Conservation (phyloP, 352 stramenopile species). For the Pythium apleroticum region DNA sequence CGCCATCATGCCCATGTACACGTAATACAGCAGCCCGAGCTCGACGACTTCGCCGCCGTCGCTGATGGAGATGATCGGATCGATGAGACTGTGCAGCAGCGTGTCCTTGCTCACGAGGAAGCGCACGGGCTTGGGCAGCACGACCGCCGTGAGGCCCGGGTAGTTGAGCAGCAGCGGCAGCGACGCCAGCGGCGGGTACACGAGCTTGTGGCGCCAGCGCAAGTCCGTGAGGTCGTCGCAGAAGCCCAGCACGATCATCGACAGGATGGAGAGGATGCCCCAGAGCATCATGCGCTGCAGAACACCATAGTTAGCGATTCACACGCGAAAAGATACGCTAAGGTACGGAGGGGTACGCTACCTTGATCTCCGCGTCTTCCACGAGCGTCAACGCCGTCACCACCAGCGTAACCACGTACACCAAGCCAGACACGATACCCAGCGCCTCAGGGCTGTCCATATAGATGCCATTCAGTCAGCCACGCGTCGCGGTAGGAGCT, state of each 20-base stretch:
- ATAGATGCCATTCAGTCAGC: not conserved
- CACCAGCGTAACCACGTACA: slow-evolving; percentile 79
- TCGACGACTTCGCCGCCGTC: slow-evolving; percentile 89
- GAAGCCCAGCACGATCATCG: slow-evolving; percentile 93
- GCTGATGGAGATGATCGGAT: slow-evolving; percentile 64
- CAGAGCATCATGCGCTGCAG: slow-evolving; percentile 75
- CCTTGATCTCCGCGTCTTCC: slow-evolving; percentile 61
- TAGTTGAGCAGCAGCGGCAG: slow-evolving; percentile 97
- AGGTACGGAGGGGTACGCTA: slow-evolving; percentile 10
- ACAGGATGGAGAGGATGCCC: slow-evolving; percentile 82
- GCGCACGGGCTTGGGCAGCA: slow-evolving; percentile 89
- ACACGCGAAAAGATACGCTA: not conserved
- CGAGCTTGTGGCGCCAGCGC: slow-evolving; percentile 95
- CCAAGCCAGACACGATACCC: slow-evolving; percentile 83
- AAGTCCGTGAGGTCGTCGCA: slow-evolving; percentile 97
- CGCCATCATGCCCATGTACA: slow-evolving; percentile 98
- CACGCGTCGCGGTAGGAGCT: not conserved
- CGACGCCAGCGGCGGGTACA: slow-evolving; percentile 95
- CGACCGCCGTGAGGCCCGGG: slow-evolving; percentile 92
- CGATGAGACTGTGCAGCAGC: slow-evolving; percentile 55
- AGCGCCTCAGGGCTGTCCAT: slow-evolving; percentile 78
- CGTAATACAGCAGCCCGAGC: slow-evolving; percentile 93
- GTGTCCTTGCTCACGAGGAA: slow-evolving; percentile 72
- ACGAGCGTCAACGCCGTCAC: slow-evolving; percentile 72
- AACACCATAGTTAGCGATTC: slow-evolving; percentile 1